Evolutionary conservation across 805 yeast genomes (phyloP), one percentile per base, ranked within the genome.

Genomic region (Ogataea minuta): DNA sequence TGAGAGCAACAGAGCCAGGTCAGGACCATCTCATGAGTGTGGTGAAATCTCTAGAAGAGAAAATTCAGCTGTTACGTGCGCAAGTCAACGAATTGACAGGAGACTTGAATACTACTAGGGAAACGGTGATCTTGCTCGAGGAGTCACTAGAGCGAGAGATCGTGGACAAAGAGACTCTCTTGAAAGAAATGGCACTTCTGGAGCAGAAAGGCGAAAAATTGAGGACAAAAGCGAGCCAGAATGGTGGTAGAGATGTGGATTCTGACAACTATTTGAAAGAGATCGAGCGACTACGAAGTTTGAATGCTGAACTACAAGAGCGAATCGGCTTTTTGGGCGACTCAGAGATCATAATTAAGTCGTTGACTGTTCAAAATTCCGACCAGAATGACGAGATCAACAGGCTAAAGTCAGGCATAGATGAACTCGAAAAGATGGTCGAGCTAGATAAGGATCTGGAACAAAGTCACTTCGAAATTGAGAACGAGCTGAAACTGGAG

Each of bases 391-490:
- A 52, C 3, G 58, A 66, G 29, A 57, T 76, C 3, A 33, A 42
- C 0, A 40, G 44, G 3, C 51, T 76, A n/a, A 57, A 62, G 17
- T 42, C 45, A 4, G 66, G 72, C 2, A 52, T 79, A 0, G 52
- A 59, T 1, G 79, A 75, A 15, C 53, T 76, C 15, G 73, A 70
- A 28, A 79, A 75, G 41, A 48, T 79, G 23, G 72, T 71, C 39
- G 68, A 66, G 21, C 52, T 79, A 10, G 77, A 78, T 39, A 64
- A 60, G 28, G 75, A 74, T 32, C 57, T 79, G 21, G 81, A 77
- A 39, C 68, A 66, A 9, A 60, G 57, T 28, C 78, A 72, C 38
- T 20, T 51, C 1, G 66, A 60, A 15, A 59, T 72, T 0, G 80
- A 77, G 43, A 41, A 45, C 4, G 76, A 74, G 17, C 57, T 78